These are phyloP conservation scores for Pyrenula aspistea DNA, from an alignment of 495 filamentous ascomycete genomes.

Conservation along the genomic window DNA sequence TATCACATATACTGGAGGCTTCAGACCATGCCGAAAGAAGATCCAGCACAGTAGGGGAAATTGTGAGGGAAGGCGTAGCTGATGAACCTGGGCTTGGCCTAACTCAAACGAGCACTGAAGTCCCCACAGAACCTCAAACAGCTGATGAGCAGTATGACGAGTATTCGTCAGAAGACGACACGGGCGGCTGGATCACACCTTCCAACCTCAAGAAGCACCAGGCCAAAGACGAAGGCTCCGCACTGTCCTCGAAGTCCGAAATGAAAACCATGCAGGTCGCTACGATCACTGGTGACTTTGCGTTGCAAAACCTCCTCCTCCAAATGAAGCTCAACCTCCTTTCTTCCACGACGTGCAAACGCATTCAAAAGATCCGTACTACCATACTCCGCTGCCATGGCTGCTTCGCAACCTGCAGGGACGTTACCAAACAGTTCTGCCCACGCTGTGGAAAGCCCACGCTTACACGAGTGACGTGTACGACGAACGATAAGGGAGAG, in stretches of 20 bases:
- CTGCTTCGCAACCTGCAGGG: constrained; percentile 77
- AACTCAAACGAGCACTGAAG: constrained; percentile 4
- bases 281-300: constrained; percentile 85
- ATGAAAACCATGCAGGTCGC: constrained; percentile 64
- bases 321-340: constrained; percentile 92
- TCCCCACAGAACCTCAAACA: constrained; percentile 8
- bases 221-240: constrained; percentile 43
- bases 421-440: constrained; percentile 88
- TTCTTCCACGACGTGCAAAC: constrained; percentile 54
- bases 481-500: constrained; percentile 63
- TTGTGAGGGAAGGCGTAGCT: neutral
- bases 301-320: constrained; percentile 90
- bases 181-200: constrained; percentile 89
- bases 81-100: too few relatives aligned
- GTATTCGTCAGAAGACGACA: constrained; percentile 47
- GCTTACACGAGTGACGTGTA: constrained; percentile 75
- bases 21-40: neutral
- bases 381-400: constrained; percentile 89
- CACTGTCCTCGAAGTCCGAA: constrained; percentile 29
- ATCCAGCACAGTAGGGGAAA: neutral
- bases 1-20: neutral
- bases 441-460: constrained; percentile 79
- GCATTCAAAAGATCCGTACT: constrained; percentile 68
- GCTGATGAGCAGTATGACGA: constrained; percentile 20
- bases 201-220: constrained; percentile 80